Base-by-base conservation (phyloP, 1,139 yeast species). In the Scheffersomyces lignicola region DNA sequence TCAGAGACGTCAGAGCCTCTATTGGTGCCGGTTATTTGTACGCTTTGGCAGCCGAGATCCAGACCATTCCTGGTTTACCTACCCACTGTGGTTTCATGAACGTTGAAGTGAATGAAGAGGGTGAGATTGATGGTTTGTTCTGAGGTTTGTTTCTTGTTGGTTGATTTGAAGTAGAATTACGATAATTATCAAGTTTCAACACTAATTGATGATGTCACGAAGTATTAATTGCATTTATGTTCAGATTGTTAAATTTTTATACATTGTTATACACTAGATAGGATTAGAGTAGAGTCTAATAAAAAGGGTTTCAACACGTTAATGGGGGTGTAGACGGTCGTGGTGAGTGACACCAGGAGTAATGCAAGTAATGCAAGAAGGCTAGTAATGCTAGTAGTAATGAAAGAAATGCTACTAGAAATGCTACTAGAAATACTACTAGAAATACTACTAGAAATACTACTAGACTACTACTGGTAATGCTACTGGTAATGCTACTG, bases 51-150 rank as follows among this genome's bases (percentile, higher is more conserved):
- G 97, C 96, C 32, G 96, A 90, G 64, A 90, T 92, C 56, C 94
- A 85, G 78, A 92, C 98, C 35, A 90, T 92, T 51, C 98, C 98
- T 18, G 98, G 98, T 42, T 76, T 92, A 58, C 96, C 97, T 41
- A 92, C 97, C 17, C 92, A 87, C 56, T 83, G 95, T 65, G 97
- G 97, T 28, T 92, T 87, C 71, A 88, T 90, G 95, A 86, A 90
- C 60, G 95, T 92, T 40, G 97, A 92, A 63, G 95, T 92, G 43
- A 83, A 85, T 57, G 90, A 83, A 36, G 83, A 88, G 40, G 97
- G 97, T 40, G 95, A 90, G 56, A 90, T 92, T 51, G 95, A 88
- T 51, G 98, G 98, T 35, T 77, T 92, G 67, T 90, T 90, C 61
- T 90, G 73, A 62, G 10, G 10, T 20, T 20, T 20, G 10, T 10